These are phyloP conservation scores for Nicotiana otophora DNA, from an alignment of 257 asterid species.

Conservation along the genomic window DNA sequence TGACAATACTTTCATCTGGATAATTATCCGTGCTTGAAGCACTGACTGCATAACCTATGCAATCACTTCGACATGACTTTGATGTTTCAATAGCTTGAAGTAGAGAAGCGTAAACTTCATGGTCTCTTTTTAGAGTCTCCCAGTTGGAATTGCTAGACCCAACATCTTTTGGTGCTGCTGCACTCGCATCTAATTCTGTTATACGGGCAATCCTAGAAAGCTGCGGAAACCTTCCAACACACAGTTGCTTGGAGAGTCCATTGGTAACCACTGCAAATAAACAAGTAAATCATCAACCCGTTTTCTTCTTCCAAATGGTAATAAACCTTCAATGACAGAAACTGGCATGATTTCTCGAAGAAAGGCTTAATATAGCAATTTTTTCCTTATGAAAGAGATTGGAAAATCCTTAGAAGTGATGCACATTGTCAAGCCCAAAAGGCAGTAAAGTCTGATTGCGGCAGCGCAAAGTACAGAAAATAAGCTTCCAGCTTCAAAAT, in stretches of 20 bases:
- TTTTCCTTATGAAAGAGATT: not conserved
- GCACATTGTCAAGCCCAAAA: not conserved
- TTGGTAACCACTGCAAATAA: constrained; percentile 54
- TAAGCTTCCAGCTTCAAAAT: not conserved
- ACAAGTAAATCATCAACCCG: not conserved
- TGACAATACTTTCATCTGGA: constrained; percentile 65
- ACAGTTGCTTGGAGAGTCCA: constrained; percentile 50
- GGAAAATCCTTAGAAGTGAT: not conserved
- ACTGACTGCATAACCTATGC: constrained; percentile 60
- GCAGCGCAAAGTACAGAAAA: not conserved
- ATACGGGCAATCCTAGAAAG: constrained; percentile 39
- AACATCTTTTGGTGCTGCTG: constrained; percentile 15
- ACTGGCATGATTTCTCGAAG: not conserved
- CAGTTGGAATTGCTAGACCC: constrained; percentile 29
- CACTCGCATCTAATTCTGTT: constrained; percentile 18
- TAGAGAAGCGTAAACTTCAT: constrained; percentile 56
- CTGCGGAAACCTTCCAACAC: constrained; percentile 54
- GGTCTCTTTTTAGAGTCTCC: constrained; percentile 43
- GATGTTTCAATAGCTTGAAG: constrained; percentile 50
- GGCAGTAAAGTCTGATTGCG: not conserved
- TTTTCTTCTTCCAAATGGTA: not conserved
- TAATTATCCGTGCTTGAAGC: constrained; percentile 85
- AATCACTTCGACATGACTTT: constrained; percentile 33
- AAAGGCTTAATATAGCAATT: not conserved
- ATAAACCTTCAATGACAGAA: not conserved